Percentiles rank a stretch among this genome's conserved stretches.
phyloP scores from a whole-genome alignment of 2,329 filamentous ascomycete species.

The Fusarium solani-melongenae region DNA sequence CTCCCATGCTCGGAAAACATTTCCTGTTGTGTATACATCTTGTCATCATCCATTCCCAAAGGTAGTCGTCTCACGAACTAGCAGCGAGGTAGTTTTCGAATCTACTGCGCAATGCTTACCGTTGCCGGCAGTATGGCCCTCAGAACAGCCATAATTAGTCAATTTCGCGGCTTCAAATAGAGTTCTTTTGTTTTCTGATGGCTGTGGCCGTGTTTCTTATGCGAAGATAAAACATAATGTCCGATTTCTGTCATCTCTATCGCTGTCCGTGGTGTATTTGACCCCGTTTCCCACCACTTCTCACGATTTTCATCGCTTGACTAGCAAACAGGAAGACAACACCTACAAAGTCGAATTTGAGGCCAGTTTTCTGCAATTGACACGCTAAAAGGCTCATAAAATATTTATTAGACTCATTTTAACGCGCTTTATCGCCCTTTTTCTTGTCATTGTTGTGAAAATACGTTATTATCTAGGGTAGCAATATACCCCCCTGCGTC shows the following conservation, averaged over 20 bases:
- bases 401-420: background rate
- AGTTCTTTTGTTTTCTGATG: too few species aligned
- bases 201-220: too few species aligned
- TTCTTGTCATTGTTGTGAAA: background rate
- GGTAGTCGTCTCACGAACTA: background rate
- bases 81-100: background rate
- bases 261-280: too few species aligned
- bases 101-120: background rate
- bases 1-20: background rate
- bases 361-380: background rate
- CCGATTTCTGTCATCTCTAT: too few species aligned
- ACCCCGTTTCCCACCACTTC: background rate
- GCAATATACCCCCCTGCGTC: background rate
- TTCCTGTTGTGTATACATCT: background rate
- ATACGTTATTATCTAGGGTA: background rate
- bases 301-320: fast-evolving
- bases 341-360: too few species aligned
- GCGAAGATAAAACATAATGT: background rate
- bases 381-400: background rate
- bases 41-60: background rate
- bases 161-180: too few species aligned
- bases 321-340: background rate
- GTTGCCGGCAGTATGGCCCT: background rate
- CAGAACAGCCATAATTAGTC: background rate
- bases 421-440: background rate